Evolutionary conservation across 148 eudicot genomes (phyloP), one percentile per base, ranked within the genome.

Genomic region (Rhododendron ferrugineum): DNA sequence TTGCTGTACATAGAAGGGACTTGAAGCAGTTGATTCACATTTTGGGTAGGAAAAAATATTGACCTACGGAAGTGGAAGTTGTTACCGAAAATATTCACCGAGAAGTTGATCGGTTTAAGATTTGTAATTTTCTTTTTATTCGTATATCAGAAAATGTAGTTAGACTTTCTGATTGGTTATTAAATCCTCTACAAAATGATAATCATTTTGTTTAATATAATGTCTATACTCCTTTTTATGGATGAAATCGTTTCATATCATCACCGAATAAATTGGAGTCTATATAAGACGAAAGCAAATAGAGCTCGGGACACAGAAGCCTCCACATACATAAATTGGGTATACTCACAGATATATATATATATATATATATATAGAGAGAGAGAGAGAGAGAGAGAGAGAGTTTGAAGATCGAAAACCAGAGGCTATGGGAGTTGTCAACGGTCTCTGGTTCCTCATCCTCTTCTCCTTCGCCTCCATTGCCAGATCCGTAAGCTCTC

Each of bases 401-500:
- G 10, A 76, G 79, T 22, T 75, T 34, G 82, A 14, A 49, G 42
- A 50, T 76, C 58, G 82, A 47, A 26, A 77, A 50, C 46, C 15
- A 6, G 79, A 77, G 70, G 73, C 84, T 62, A 89, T 89, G 91
- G 91, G 34, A 36, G 56, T 26, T 56, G 10, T 79, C 86, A 86
- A 85, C 47, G 28, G 22, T 78, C 60, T 88, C 82, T 87, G 86
- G 62, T 34, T 92, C 76, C 74, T 37, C 72, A 84, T 91, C 93
- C 22, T 90, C 85, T 18, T 87, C 87, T 88, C 91, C 82, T n/a
- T 87, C 44, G 66, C 86, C 86, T n/a, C 92, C 84, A 47, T 85
- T 73, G 89, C 78, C 81, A 84, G 85, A 87, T 91, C 93, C 42
- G 97, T 92, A 93, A 92, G 94, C 46, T 56, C 4, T 54, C 32